A percentile compares a stretch with the other conserved stretches of the same genome.
phyloP scores from a whole-genome alignment of 1,284 basidiomycete species.

The Wallemia hederae region DNA sequence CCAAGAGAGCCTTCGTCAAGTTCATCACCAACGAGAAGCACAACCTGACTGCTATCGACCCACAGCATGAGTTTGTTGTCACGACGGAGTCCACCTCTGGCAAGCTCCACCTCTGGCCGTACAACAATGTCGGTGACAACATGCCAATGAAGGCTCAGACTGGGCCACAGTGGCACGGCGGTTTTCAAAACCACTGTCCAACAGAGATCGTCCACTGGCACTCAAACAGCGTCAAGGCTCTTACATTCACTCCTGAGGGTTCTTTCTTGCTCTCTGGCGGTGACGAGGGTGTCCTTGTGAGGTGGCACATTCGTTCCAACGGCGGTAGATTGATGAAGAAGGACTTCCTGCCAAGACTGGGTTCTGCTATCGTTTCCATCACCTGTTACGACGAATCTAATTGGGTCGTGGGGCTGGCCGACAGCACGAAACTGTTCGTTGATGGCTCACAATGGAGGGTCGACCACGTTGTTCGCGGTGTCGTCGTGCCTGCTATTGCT shows the following conservation, averaged over 20 bases:
- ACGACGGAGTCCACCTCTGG: background rate
- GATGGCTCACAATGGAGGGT: constrained; percentile 64
- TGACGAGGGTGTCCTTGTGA: constrained; percentile 77
- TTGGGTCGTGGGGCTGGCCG: constrained; percentile 31
- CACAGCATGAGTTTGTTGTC: background rate
- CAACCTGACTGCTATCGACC: background rate
- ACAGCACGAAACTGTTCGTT: constrained; percentile 51
- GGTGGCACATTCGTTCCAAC: constrained; percentile 38
- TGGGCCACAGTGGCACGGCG: background rate
- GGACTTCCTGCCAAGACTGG: constrained; percentile 75
- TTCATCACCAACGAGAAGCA: background rate
- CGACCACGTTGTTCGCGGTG: constrained; percentile 38
- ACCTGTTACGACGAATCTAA: constrained; percentile 33
- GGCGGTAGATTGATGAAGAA: constrained; percentile 45
- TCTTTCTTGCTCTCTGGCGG: constrained; percentile 82
- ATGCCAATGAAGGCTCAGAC: background rate
- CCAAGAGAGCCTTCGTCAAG: background rate
- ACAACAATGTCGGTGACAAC: background rate
- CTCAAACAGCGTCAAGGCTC: constrained; percentile 66
- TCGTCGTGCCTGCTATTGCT: constrained; percentile 18
- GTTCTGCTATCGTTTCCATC: constrained; percentile 37
- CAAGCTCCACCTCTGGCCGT: background rate
- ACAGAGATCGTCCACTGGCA: constrained; percentile 89
- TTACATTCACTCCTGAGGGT: constrained; percentile 69
- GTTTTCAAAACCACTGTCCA: constrained; percentile 16